Conservation (phyloP, 1,284 basidiomycete species). For the Ceratobasidium theobromae region DNA sequence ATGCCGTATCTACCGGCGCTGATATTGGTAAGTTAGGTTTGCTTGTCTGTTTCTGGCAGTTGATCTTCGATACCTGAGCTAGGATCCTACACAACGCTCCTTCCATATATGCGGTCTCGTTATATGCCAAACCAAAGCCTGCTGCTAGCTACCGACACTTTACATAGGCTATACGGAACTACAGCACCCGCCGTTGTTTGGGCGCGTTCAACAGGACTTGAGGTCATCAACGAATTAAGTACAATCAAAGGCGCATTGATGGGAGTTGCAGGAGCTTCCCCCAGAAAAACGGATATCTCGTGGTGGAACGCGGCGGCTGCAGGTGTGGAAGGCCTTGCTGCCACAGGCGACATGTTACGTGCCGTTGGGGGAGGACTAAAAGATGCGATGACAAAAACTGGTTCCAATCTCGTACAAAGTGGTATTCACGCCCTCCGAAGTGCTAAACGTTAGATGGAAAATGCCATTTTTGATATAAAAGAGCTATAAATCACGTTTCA, state of each 20-base stretch:
- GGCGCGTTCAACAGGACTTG: conserved; percentile 84
- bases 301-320: conserved; percentile 44
- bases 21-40: conserved; percentile 72
- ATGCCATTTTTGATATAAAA: conserved; percentile 3
- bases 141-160: conserved; percentile 81
- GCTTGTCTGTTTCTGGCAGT: not conserved
- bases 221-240: conserved; percentile 86
- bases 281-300: conserved; percentile 26
- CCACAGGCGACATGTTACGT: conserved; percentile 37
- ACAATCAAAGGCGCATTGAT: conserved; percentile 80
- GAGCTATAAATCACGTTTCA: not conserved
- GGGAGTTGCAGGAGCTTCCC: conserved; percentile 65
- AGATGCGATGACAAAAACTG: conserved; percentile 15
- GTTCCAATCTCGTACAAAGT: not conserved
- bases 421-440: conserved; percentile 14
- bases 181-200: conserved; percentile 73
- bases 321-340: conserved; percentile 45
- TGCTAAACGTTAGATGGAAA: not conserved
- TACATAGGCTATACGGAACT: conserved; percentile 80
- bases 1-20: conserved; percentile 60
- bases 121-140: conserved; percentile 85
- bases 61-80: not conserved
- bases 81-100: conserved; percentile 78
- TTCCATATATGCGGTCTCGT: conserved; percentile 74
- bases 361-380: conserved; percentile 22